Evolutionary conservation across 306 rosid species (phyloP).

Genomic region (Pterocarpus santalinus): DNA sequence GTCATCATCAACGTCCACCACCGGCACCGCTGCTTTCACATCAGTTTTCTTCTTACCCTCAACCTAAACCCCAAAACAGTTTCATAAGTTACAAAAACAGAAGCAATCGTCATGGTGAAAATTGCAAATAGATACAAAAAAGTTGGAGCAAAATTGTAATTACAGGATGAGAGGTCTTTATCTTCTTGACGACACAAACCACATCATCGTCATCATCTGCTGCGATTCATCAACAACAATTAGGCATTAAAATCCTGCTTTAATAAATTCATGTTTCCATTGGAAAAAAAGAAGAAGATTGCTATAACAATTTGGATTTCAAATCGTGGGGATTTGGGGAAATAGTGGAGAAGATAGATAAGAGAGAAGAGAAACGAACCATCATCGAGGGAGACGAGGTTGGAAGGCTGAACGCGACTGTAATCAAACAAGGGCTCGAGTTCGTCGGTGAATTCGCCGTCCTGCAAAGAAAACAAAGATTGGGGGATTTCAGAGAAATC

Average conservation of each 20-base stretch:
- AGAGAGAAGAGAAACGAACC: constrained; percentile 40
- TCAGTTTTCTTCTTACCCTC: constrained; percentile 38
- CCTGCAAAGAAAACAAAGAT: constrained; percentile 48
- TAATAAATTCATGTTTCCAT: not conserved
- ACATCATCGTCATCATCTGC: constrained; percentile 68
- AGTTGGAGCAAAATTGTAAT: constrained; percentile 11
- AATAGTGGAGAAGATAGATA: not conserved
- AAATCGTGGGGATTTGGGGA: not conserved
- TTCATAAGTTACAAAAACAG: constrained; percentile 31
- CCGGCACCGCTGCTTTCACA: constrained; percentile 29
- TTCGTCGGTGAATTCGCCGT: constrained; percentile 69
- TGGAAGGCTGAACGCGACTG: constrained; percentile 77
- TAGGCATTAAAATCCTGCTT: constrained; percentile 3
- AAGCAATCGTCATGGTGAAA: not conserved
- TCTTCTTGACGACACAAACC: constrained; percentile 50
- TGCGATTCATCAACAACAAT: constrained; percentile 9
- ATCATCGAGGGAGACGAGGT: constrained; percentile 60
- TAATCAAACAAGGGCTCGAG: constrained; percentile 91
- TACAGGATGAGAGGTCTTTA: constrained; percentile 48
- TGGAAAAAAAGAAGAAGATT: too few species aligned
- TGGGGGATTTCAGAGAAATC: constrained; percentile 29
- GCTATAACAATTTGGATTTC: not conserved
- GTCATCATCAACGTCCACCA: constrained; percentile 68
- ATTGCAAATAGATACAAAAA: not conserved
- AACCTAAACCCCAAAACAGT: constrained; percentile 51